phyloP scores from a whole-genome alignment of 345 rosid species.

The Melastoma malabathricum region DNA sequence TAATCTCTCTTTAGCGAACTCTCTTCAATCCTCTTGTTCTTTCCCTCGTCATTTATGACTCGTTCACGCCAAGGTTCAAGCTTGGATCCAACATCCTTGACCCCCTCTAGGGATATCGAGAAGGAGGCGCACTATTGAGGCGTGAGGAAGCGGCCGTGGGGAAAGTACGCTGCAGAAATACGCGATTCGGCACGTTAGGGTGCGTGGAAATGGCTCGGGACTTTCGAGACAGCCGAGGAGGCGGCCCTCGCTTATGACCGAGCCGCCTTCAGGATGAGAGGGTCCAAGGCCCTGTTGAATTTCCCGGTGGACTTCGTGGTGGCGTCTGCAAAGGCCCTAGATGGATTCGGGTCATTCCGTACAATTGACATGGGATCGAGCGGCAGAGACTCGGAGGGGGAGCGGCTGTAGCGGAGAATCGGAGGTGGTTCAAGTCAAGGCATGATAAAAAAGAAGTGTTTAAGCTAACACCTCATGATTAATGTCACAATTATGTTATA shows the following conservation, averaged over 20 bases:
- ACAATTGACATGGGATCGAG: background rate
- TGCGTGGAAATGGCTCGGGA: constrained; percentile 47
- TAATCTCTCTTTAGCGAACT: too few species aligned
- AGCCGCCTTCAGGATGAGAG: constrained; percentile 55
- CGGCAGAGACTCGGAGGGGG: background rate
- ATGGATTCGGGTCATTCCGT: background rate
- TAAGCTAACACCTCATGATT: background rate
- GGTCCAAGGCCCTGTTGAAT: constrained; percentile 53
- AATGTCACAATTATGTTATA: too few species aligned
- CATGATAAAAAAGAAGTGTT: too few species aligned
- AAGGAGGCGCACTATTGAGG: constrained; percentile 52
- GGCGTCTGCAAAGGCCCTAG: background rate
- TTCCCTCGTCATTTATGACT: too few species aligned
- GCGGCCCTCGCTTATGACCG: constrained; percentile 57
- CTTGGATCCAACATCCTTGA: constrained; percentile 6
- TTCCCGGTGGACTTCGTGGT: constrained; percentile 29
- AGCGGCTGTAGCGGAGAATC: background rate
- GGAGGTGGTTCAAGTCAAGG: background rate
- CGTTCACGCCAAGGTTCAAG: too few species aligned
- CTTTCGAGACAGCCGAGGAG: constrained; percentile 43
- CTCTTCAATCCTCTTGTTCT: too few species aligned
- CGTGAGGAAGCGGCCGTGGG: constrained; percentile 58
- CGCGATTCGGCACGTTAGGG: constrained; percentile 41
- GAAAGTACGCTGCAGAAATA: constrained; percentile 56
- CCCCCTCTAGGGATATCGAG: constrained; percentile 15